Evolutionary conservation across 371 early-diverging fungal species (phyloP), one percentile per base, ranked within the genome.

Genomic region (Batkoa obscura): DNA sequence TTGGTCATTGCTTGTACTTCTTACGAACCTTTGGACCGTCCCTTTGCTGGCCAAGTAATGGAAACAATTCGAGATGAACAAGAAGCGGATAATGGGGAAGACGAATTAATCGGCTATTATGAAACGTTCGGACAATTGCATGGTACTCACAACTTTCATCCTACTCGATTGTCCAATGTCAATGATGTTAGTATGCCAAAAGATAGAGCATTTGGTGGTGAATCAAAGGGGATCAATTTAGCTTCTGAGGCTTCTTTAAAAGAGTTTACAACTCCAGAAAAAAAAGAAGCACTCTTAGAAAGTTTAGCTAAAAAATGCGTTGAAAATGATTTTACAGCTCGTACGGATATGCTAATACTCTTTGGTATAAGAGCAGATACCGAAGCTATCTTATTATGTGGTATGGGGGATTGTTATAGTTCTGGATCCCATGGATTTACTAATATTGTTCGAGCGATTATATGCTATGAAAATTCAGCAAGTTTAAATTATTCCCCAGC

Each of bases 381-480:
- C 17, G 50, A 50, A 35, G 13, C 9, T 12, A 30, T 50, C 10
- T 33, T 50, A 8, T 35, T 50, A 37, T 51, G 52, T 51, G 37
- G 52, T 4, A 23, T 37, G 30, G 35, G 52, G n/a, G 38, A 37
- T 12, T 51, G 52, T 37, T 37, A 37, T 17, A 37, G 37, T 9
- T 37, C 38, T n/a, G 37, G 38, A 35, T 3, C 4, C 35, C 38
- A 51, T 3, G 38, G 52, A 37, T 37, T 34, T 10, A 51, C 52
- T 37, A 51, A 51, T 33, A 5, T 37, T 13, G 38, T 39, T 23
- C 6, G n/a, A 35, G 66, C 72, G 0, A 39, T 73, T 3, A 51
- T 57, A 4, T 73, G 70, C 69, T 73, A 70, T 36, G 58, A 62
- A 30, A 57, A 62, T 42, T 68, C 72, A 0, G 75, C 75, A 30